Evolutionary conservation across 768 basidiomycete genomes (phyloP).

Genomic region (Tricholoma sp.): DNA sequence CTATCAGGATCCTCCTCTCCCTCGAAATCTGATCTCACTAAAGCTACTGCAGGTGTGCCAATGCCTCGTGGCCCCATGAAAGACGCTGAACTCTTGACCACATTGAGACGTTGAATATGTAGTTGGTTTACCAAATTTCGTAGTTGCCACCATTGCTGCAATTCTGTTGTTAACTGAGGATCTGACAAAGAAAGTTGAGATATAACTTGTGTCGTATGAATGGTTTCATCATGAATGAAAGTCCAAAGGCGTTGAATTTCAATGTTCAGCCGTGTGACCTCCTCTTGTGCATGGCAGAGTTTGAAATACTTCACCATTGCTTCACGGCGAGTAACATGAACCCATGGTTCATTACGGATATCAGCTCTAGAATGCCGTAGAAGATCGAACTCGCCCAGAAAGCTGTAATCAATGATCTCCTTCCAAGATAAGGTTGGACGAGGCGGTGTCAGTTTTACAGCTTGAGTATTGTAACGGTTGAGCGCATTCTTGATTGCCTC

Average conservation of each 20-base stretch:
- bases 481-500: too few species aligned
- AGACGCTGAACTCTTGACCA: not conserved
- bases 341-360: conserved; percentile 2
- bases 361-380: conserved; percentile 13
- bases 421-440: not conserved
- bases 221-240: conserved; percentile 11
- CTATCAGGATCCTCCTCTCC: not conserved
- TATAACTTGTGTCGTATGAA: not conserved
- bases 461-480: not conserved
- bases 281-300: too few species aligned
- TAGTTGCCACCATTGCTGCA: not conserved
- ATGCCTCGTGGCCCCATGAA: not conserved
- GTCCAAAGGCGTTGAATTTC: conserved; percentile 18
- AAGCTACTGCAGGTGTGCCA: not conserved
- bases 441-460: not conserved
- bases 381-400: conserved; percentile 20
- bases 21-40: not conserved
- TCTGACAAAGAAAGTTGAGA: not conserved
- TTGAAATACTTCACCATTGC: too few species aligned
- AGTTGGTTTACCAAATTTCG: not conserved
- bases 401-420: conserved; percentile 5
- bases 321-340: too few species aligned
- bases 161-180: not conserved
- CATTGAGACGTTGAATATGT: not conserved
- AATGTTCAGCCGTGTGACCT: conserved; percentile 16